Evolutionary conservation across 2,329 filamentous ascomycete genomes (phyloP), one percentile per base, ranked within the genome.

Genomic region (Aspergillus sergii): DNA sequence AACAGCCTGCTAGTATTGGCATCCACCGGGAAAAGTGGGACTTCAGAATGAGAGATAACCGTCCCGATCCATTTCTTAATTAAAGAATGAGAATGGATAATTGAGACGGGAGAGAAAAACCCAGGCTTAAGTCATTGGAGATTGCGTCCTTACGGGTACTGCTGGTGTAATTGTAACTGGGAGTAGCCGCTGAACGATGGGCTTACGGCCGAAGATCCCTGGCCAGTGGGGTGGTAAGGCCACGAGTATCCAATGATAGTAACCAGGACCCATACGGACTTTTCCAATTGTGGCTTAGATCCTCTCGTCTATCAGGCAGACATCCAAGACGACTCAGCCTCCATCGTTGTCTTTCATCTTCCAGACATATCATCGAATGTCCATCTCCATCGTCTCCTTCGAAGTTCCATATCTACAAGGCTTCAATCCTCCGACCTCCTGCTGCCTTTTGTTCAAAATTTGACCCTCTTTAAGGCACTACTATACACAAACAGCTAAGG

Each of bases 261-360:
- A 16, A 51, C n/a, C 2, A 14, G 0, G 43, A 16, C 39, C 48
- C 34, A 34, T 28, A 48, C 11, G 32, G 32, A 30, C 32, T 21
- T 66, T 65, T 19, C 75, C 71, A 48, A 46, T 68, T 67, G 14
- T 30, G 64, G 67, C 10, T 58, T 73, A 72, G 73, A 41, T 50
- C 62, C 19, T 8, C 57, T 76, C 69, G 73, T 70, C 75, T 71
- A 76, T 76, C 72, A 78, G 76, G 76, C 76, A 78, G 76, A 78
- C 75, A 75, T 72, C 71, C 61, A 71, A 69, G 63, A 66, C 68
- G 73, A 64, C 68, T 72, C 69, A 72, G 68, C 69, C 66, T 66
- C 67, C 61, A 63, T 64, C 60, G 61, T 63, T 57, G 48, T 59
- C 65, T 62, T 58, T 59, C 34, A 32, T 53, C 58, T 64, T 62